Evolutionary conservation across 805 yeast species (phyloP).

Genomic region (Candida sonorensis): DNA sequence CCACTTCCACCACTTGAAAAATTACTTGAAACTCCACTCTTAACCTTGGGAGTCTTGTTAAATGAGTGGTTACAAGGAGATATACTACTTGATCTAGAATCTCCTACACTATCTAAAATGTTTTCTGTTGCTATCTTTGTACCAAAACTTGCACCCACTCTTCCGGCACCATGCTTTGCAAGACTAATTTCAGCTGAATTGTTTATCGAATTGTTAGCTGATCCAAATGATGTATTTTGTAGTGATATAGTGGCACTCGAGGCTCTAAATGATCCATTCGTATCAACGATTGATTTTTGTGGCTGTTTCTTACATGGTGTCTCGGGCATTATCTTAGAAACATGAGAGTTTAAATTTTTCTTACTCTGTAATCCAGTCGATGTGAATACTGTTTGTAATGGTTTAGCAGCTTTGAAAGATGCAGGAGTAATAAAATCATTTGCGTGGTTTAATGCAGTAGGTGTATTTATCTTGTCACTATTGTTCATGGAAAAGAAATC

Average conservation of each 20-base stretch:
- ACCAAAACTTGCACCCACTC: too few relatives aligned
- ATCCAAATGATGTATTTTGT: slow-evolving; percentile 16
- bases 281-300: slow-evolving; percentile 20
- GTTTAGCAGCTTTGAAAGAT: slow-evolving; percentile 66
- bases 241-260: too few relatives aligned
- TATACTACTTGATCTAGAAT: slow-evolving; percentile 1
- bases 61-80: too few relatives aligned
- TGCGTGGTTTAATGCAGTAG: slow-evolving; percentile 9
- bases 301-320: slow-evolving; percentile 54
- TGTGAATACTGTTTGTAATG: slow-evolving; percentile 78
- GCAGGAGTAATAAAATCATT: slow-evolving; percentile 39
- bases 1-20: slow-evolving; percentile 4
- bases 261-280: slow-evolving; percentile 19
- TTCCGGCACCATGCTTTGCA: too few relatives aligned
- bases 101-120: too few relatives aligned
- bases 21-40: slow-evolving; percentile 4
- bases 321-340: slow-evolving; percentile 43
- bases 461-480: slow-evolving; percentile 7
- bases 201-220: slow-evolving; percentile 7
- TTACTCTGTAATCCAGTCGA: slow-evolving; percentile 67
- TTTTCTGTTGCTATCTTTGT: too few relatives aligned
- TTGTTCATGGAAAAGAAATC: background rate
- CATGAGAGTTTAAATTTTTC: slow-evolving; percentile 37
- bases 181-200: too few relatives aligned
- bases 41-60: too few relatives aligned